phyloP scores from a whole-genome alignment of 2,329 filamentous ascomycete species.

The Colletotrichum spinosum region DNA sequence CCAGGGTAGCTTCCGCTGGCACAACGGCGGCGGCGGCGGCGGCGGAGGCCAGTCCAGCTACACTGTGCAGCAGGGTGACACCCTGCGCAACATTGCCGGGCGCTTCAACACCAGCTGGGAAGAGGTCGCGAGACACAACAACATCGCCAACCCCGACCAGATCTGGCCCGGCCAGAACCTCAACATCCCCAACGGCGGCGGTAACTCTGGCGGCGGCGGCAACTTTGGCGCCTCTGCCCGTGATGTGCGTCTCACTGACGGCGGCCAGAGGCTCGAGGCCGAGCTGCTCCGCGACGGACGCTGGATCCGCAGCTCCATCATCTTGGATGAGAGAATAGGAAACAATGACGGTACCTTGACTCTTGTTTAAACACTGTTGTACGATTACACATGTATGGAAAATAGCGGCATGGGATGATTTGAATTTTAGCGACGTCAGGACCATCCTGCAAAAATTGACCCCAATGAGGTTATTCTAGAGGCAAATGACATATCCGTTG shows the following conservation, averaged over 20 bases:
- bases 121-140: conserved; percentile 53
- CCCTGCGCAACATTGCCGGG: conserved; percentile 52
- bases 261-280: conserved; percentile 48
- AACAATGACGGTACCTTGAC: conserved; percentile 45
- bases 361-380: conserved; percentile 2
- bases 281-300: conserved; percentile 46
- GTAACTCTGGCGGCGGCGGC: conserved; percentile 36
- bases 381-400: neutral
- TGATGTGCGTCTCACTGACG: conserved; percentile 50
- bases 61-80: conserved; percentile 56
- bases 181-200: conserved; percentile 43
- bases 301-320: conserved; percentile 46
- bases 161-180: conserved; percentile 57
- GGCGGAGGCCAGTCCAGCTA: conserved; percentile 38
- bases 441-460: conserved; percentile 1
- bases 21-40: conserved; percentile 36
- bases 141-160: conserved; percentile 54
- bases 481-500: neutral
- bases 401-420: conserved; percentile 10
- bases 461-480: neutral
- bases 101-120: conserved; percentile 49
- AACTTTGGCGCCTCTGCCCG: conserved; percentile 50
- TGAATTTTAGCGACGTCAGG: conserved; percentile 5
- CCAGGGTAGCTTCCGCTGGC: conserved; percentile 52
- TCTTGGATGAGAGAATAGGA: conserved; percentile 49